Percentiles rank a stretch among this genome's conserved stretches.
phyloP scores from a whole-genome alignment of 345 rosid species.

The Moringa oleifera region DNA sequence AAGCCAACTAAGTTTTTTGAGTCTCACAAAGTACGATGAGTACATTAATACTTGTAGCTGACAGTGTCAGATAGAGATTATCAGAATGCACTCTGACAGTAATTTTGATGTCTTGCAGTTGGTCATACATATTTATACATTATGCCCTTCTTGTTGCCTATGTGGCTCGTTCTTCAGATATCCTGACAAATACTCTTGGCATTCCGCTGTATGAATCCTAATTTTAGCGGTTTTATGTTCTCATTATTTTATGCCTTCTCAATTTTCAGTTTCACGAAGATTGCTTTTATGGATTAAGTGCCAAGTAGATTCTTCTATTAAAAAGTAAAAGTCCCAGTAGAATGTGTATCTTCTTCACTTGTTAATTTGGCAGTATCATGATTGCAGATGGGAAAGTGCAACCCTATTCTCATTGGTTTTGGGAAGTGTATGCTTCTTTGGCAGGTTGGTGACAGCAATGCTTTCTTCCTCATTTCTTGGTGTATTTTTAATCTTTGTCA shows the following conservation, averaged over 20 bases:
- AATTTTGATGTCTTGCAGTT: conserved; percentile 49
- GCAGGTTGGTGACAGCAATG: conserved; percentile 47
- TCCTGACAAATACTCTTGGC: conserved; percentile 64
- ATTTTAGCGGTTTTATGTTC: conserved; percentile 8
- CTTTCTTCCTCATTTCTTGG: background rate
- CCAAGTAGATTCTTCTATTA: conserved; percentile 15
- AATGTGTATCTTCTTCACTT: conserved; percentile 18
- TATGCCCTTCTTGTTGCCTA: conserved; percentile 89
- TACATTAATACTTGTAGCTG: background rate
- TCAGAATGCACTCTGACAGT: background rate
- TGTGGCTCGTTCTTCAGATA: conserved; percentile 93
- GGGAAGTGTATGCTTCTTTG: conserved; percentile 85
- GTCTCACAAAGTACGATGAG: too few relatives aligned
- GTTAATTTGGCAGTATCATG: conserved; percentile 29
- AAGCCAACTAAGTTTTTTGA: too few relatives aligned
- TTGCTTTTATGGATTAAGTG: conserved; percentile 5
- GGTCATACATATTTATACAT: conserved; percentile 90
- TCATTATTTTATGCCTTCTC: background rate
- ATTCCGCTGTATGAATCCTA: conserved; percentile 58
- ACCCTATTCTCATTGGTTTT: conserved; percentile 60
- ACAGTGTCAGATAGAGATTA: background rate
- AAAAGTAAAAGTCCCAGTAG: too few relatives aligned
- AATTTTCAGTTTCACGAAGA: background rate
- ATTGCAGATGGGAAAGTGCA: conserved; percentile 93
- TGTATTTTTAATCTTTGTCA: background rate